phyloP scores from a whole-genome alignment of 345 rosid genomes.

The Luvunga scandens region DNA sequence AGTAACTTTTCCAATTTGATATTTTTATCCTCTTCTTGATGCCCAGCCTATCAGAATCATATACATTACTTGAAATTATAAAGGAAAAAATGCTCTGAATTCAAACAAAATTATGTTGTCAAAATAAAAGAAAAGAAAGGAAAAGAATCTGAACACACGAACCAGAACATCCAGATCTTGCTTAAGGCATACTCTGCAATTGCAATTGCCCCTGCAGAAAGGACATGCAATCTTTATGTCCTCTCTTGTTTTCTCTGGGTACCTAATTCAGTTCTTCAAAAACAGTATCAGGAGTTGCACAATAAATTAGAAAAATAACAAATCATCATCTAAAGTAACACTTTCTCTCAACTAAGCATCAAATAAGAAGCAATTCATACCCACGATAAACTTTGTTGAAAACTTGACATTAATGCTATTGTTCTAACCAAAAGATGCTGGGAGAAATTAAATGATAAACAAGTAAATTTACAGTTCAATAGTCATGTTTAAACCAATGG shows the following conservation, averaged over 20 bases:
- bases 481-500: neutral
- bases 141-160: slow-evolving; percentile 7
- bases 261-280: slow-evolving; percentile 36
- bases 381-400: neutral
- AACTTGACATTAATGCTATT: neutral
- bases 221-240: slow-evolving; percentile 48
- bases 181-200: slow-evolving; percentile 53
- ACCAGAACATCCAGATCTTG: slow-evolving; percentile 34
- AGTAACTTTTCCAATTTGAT: slow-evolving; percentile 37
- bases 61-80: slow-evolving; percentile 14
- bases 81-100: neutral
- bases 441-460: neutral
- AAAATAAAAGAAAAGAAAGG: neutral
- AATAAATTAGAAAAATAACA: slow-evolving; percentile 9
- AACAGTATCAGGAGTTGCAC: slow-evolving; percentile 14
- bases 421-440: neutral
- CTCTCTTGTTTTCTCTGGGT: slow-evolving; percentile 41
- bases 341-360: neutral
- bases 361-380: neutral
- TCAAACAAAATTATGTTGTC: neutral
- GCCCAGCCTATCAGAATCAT: slow-evolving; percentile 29
- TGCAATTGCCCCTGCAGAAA: slow-evolving; percentile 50
- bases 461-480: neutral
- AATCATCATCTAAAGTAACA: neutral
- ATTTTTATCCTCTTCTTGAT: slow-evolving; percentile 25